Conservation (phyloP, 176 grass and related monocot genomes). For the Phragmites australis region DNA sequence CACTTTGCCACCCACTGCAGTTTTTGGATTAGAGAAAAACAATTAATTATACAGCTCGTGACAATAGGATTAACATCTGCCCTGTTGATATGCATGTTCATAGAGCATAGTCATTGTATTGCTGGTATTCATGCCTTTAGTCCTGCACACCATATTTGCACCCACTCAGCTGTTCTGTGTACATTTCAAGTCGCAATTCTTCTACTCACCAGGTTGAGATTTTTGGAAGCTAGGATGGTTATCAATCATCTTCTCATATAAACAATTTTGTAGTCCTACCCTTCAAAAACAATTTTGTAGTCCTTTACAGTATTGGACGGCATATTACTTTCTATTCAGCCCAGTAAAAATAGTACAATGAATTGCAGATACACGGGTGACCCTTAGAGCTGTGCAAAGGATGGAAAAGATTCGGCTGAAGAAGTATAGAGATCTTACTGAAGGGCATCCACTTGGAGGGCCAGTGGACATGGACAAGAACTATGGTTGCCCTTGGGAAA, state of each 20-base stretch:
- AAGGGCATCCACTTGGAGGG: constrained; percentile 67
- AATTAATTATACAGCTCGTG: not conserved
- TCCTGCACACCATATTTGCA: not conserved
- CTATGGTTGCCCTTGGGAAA: constrained; percentile 55
- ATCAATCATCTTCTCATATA: not conserved
- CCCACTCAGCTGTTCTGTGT: no score
- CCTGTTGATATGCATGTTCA: not conserved
- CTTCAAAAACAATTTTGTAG: not conserved
- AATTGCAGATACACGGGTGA: not conserved
- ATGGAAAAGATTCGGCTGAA: not conserved
- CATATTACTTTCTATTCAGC: not conserved
- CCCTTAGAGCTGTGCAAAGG: not conserved
- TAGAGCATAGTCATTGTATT: not conserved
- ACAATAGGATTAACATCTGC: not conserved
- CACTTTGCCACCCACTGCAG: constrained; percentile 52
- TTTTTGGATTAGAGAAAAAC: constrained; percentile 12
- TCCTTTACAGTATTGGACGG: not conserved
- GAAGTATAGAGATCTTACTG: constrained; percentile 52
- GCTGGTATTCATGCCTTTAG: not conserved
- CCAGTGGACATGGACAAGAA: constrained; percentile 62
- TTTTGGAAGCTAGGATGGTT: not conserved
- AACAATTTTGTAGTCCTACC: not conserved
- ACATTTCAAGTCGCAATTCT: not conserved
- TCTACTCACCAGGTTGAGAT: not conserved
- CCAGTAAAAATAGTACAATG: not conserved